Evolutionary conservation across 2,329 filamentous ascomycete species (phyloP), one percentile per base, ranked within the genome.

Genomic region (Fusarium floridanum): DNA sequence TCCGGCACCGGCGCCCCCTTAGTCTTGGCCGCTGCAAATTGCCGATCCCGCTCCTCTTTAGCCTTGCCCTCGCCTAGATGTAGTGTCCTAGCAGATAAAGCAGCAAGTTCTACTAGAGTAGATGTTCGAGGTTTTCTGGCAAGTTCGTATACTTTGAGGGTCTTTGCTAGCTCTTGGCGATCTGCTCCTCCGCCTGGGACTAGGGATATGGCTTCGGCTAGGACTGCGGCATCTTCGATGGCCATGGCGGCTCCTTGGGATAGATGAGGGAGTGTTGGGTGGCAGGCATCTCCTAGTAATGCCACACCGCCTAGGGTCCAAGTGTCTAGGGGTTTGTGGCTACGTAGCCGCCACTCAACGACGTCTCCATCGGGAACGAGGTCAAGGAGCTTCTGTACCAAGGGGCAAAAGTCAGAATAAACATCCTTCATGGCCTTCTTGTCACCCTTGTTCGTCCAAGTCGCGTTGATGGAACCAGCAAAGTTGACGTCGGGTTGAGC

Each of bases 351-450:
- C 71, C 70, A 73, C 34, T 73, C 71, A 0, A 72, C 53, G 2
- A 73, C 71, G 0, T 70, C 70, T 1, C 63, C 71, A 0, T 68
- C 70, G 0, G 71, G 71, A 0, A 67, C 71, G 0, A 73, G 43
- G 22, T 73, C 61, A 3, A 73, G 39, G 4, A 71, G 67, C 0
- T 66, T 64, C 4, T 65, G 61, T 6, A 71, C 67, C 0, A 61
- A 16, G 0, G 71, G 70, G 3, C 57, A 60, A 14, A 73, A 73
- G 36, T 73, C 71, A 8, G 67, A 53, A 4, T 61, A 73, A 2
- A 73, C 70, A 0, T 50, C 34, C 20, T 64, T 70, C 71, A 73
- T 73, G 6, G 70, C 71, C 8, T 43, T 48, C 24, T 73, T 73
- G 39, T 63, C 61, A 2, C 66, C 71, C 10, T 43, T 22, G 39